Evolutionary conservation across 208 protist genomes (phyloP).

Genomic region (Crithidia brevicula): DNA sequence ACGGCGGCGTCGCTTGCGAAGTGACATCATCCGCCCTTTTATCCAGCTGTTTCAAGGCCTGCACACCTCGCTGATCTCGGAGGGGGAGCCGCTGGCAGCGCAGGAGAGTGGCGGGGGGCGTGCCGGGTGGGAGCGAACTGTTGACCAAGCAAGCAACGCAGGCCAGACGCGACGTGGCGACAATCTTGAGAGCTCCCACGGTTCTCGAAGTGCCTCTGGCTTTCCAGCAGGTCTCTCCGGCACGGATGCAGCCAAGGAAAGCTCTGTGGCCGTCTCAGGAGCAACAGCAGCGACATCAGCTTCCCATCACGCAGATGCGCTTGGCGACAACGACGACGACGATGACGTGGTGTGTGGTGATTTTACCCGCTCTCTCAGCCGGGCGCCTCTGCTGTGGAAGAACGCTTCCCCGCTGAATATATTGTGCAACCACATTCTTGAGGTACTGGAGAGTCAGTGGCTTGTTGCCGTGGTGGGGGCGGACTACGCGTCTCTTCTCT

Average conservation of each 20-base stretch:
- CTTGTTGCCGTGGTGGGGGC: slow-evolving; percentile 52
- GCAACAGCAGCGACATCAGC: background rate
- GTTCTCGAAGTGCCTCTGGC: background rate
- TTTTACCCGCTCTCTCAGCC: slow-evolving; percentile 5
- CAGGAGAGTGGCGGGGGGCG: background rate
- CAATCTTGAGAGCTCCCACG: too few species aligned
- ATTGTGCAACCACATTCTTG: slow-evolving; percentile 60
- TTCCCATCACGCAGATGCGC: too few species aligned
- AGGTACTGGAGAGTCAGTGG: slow-evolving; percentile 70
- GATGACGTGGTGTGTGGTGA: background rate
- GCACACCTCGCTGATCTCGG: slow-evolving; percentile 46
- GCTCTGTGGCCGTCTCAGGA: background rate
- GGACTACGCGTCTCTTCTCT: slow-evolving; percentile 65
- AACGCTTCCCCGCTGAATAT: slow-evolving; percentile 56
- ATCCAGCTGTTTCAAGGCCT: slow-evolving; percentile 49
- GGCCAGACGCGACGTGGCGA: too few species aligned
- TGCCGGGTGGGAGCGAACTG: background rate
- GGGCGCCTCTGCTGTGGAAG: slow-evolving; percentile 77
- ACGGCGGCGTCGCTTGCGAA: slow-evolving; percentile 42
- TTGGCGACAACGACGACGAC: background rate
- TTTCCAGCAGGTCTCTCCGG: background rate
- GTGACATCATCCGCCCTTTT: slow-evolving; percentile 63
- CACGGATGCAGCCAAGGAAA: background rate
- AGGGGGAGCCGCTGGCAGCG: slow-evolving; percentile 26
- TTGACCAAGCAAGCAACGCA: background rate